A percentile compares a stretch with the other conserved stretches of the same genome.
Conservation (phyloP, 2,329 filamentous ascomycete genomes). For the Phaeosphaeriaceae sp. region DNA sequence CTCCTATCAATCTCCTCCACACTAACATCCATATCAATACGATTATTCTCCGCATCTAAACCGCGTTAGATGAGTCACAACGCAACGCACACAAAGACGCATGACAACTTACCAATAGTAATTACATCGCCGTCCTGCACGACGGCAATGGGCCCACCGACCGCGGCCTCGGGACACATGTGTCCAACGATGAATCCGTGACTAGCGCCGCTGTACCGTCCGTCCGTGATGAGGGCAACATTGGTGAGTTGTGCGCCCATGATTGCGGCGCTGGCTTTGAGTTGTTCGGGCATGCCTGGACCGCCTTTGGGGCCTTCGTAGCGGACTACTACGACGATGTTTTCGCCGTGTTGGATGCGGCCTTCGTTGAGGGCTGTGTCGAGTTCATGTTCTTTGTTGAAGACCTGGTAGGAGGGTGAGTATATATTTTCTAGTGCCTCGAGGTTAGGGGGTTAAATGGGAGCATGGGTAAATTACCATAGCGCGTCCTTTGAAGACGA, state of each 20-base stretch:
- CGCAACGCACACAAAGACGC: too few species aligned
- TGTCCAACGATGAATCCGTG: constrained; percentile 96
- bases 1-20: constrained; percentile 73
- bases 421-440: background rate
- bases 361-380: constrained; percentile 75
- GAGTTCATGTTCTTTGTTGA: constrained; percentile 83
- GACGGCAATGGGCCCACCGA: constrained; percentile 85
- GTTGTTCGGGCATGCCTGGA: constrained; percentile 94
- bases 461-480: constrained; percentile 51
- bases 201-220: constrained; percentile 83
- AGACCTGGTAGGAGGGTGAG: constrained; percentile 54
- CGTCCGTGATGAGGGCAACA: constrained; percentile 90
- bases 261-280: constrained; percentile 85
- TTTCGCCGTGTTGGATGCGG: constrained; percentile 74
- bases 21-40: constrained; percentile 72
- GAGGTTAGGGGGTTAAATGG: background rate
- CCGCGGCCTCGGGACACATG: constrained; percentile 87
- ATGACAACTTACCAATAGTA: constrained; percentile 67
- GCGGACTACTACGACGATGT: constrained; percentile 86
- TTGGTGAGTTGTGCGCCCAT: constrained; percentile 91
- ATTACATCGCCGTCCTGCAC: constrained; percentile 81
- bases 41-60: constrained; percentile 72
- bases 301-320: constrained; percentile 95
- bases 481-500: constrained; percentile 79
- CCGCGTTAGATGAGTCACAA: background rate